phyloP scores from a whole-genome alignment of 208 protist genomes.

The Phytomonas francai region DNA sequence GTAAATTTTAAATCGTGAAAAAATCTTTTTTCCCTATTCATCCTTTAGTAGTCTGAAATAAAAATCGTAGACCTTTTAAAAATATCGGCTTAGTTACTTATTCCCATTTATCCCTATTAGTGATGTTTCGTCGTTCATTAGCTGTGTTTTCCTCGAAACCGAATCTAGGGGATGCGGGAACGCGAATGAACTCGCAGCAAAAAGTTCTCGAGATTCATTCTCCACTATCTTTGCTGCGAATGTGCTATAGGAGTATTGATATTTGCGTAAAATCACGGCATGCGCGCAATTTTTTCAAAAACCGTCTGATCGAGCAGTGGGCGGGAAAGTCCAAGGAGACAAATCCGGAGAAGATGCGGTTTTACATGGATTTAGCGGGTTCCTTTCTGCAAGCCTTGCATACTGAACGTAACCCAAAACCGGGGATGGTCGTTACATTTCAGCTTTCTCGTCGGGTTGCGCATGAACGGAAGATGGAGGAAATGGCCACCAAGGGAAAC shows the following conservation, averaged over 20 bases:
- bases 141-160: not conserved
- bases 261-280: conserved; percentile 82
- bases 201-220: conserved; percentile 75
- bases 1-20: not conserved
- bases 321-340: conserved; percentile 53
- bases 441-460: conserved; percentile 72
- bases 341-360: conserved; percentile 77
- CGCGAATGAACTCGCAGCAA: conserved; percentile 71
- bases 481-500: conserved; percentile 36
- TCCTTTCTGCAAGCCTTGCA: conserved; percentile 84
- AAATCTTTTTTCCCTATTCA: not conserved
- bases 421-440: conserved; percentile 52
- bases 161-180: conserved; percentile 4
- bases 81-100: no score
- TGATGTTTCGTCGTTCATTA: no score
- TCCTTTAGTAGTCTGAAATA: no score
- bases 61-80: not conserved
- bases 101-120: no score
- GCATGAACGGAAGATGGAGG: conserved; percentile 58
- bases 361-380: conserved; percentile 84
- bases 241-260: conserved; percentile 90
- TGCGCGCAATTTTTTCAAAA: conserved; percentile 78
- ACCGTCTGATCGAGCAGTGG: conserved; percentile 77
- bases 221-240: conserved; percentile 70
- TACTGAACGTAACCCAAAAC: conserved; percentile 65